Base-by-base conservation (phyloP, 495 filamentous ascomycete species). In the Talaromyces wortmannii region DNA sequence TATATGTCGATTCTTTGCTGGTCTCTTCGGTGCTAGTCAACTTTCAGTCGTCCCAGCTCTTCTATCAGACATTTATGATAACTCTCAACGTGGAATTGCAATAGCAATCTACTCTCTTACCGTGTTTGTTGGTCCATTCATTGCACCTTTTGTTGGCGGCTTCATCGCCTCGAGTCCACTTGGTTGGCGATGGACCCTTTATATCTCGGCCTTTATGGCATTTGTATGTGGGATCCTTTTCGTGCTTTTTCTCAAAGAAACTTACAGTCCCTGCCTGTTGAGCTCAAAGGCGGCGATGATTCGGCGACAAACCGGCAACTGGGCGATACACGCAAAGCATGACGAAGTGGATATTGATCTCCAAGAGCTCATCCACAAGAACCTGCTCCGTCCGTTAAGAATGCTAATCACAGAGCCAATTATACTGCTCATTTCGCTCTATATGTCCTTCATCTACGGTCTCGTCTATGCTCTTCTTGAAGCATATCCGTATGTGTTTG, bases 121-220 rank as follows among this genome's bases (percentile, higher is more conserved):
- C 4, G 72, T 72, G 5, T 70, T 72, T 29, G 52, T 57, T 44
- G 67, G 71, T 6, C 73, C 73, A 7, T 47, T 73, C n/a, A 55
- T 59, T 15, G 74, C 62, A 6, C 71, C 74, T 5, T 63, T 75
- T 10, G 17, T 70, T n/a, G 61, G 67, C 4, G 73, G 73, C 7
- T 62, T 57, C 50, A 53, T 61, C 16, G 46, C 58, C 0, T 46
- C 33, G 31, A 60, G 58, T 44, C 31, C 65, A 6, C 63, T 79
- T 3, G 75, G 76, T 4, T 79, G 76, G 76, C 57, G 76, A 8
- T 79, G 76, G 76, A 78, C 67, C 6, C 63, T 73, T 32, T 78
- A 74, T 31, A 69, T 78, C 16, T 65, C 74, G 0, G 59, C 73
- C 0, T 71, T 78, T 17, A 52, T 77, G 53, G 64, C 66, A 23